These are phyloP conservation scores for Botryotinia globosa DNA, from an alignment of 2,329 filamentous ascomycete species.

Conservation along the genomic window DNA sequence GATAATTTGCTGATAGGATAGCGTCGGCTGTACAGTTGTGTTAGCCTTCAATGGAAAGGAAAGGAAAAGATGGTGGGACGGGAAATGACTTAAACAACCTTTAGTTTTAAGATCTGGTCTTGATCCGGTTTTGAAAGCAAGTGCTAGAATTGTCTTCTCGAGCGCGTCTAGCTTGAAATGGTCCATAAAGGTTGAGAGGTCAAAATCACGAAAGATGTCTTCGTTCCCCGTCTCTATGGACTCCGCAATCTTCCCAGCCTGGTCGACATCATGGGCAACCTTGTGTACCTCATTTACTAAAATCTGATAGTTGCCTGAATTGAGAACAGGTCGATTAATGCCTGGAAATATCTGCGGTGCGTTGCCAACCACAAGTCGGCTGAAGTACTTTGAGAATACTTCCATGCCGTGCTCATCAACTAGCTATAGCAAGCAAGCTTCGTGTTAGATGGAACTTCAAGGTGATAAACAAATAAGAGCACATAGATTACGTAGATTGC, in stretches of 20 bases:
- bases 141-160: slow-evolving; percentile 80
- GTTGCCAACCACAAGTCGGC: slow-evolving; percentile 87
- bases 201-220: slow-evolving; percentile 93
- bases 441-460: slow-evolving; percentile 14
- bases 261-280: slow-evolving; percentile 73
- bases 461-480: slow-evolving; percentile 2
- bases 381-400: slow-evolving; percentile 93
- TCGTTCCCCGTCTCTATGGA: slow-evolving; percentile 87
- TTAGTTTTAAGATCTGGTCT: slow-evolving; percentile 83
- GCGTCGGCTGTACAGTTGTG: slow-evolving; percentile 65
- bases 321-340: slow-evolving; percentile 67
- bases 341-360: slow-evolving; percentile 86
- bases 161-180: slow-evolving; percentile 92
- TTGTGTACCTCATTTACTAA: slow-evolving; percentile 83
- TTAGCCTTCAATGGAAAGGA: slow-evolving; percentile 22
- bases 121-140: slow-evolving; percentile 82
- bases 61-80: slow-evolving; percentile 14
- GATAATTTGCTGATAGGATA: slow-evolving; percentile 79
- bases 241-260: slow-evolving; percentile 88
- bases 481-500: slow-evolving; percentile 37
- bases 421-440: slow-evolving; percentile 53
- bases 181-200: slow-evolving; percentile 91
- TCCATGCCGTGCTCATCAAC: slow-evolving; percentile 99
- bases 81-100: slow-evolving; percentile 53
- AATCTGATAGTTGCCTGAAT: slow-evolving; percentile 79